Conservation (phyloP, 108 stramenopile genomes). For the Stephanodiscus triporus region DNA sequence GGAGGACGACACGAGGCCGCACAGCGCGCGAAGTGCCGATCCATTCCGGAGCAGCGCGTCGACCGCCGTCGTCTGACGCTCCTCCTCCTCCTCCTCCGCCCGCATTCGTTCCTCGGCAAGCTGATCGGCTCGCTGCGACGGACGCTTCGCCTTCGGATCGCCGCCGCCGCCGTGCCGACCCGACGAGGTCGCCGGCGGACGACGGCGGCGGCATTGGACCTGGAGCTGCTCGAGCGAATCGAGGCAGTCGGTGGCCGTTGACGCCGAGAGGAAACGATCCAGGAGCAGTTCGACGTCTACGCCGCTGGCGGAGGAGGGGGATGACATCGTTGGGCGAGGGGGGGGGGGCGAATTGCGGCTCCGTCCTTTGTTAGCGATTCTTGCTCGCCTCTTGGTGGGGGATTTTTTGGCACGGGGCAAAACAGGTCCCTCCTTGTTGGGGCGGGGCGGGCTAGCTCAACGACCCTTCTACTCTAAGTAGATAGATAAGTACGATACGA, state of each 20-base stretch:
- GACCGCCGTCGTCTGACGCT: constrained; percentile 10
- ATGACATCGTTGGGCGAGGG: background rate
- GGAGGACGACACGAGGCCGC: constrained; percentile 34
- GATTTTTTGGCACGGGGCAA: no score
- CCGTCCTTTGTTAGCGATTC: no score
- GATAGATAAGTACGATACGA: no score
- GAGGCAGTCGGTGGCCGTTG: constrained; percentile 62
- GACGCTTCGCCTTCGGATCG: constrained; percentile 8
- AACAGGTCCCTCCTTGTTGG: no score
- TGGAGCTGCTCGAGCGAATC: constrained; percentile 52
- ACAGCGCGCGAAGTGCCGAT: constrained; percentile 23
- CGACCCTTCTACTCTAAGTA: no score
- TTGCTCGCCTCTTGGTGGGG: no score
- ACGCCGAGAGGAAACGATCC: constrained; percentile 79
- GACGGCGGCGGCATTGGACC: constrained; percentile 21
- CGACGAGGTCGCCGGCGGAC: background rate
- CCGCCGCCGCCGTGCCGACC: background rate
- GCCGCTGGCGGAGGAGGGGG: constrained; percentile 13
- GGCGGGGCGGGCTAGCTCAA: no score
- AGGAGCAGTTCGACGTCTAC: constrained; percentile 41
- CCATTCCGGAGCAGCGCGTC: constrained; percentile 30
- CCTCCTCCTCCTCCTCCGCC: constrained; percentile 19
- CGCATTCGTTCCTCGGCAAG: background rate
- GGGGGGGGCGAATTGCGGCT: no score
- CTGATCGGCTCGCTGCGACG: background rate